phyloP scores from a whole-genome alignment of 2,329 filamentous ascomycete species.

The Fusarium poae region DNA sequence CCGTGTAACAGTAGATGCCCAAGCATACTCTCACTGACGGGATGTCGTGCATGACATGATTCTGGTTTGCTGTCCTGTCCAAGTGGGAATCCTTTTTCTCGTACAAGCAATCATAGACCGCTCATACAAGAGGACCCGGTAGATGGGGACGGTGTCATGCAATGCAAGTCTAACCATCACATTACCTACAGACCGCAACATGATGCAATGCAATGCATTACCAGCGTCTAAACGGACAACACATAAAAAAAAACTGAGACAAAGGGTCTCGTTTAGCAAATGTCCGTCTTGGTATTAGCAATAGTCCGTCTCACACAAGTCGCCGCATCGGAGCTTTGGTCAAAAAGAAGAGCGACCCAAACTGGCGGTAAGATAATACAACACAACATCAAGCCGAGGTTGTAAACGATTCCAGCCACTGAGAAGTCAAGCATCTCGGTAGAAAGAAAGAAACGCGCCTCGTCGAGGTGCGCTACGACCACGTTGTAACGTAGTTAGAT shows the following conservation, averaged over 20 bases:
- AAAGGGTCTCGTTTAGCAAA: slow-evolving; percentile 9
- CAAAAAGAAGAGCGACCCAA: slow-evolving; percentile 36
- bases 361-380: slow-evolving; percentile 36
- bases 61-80: slow-evolving; percentile 13
- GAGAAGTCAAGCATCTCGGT: not conserved
- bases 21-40: slow-evolving; percentile 41
- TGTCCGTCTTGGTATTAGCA: slow-evolving; percentile 13
- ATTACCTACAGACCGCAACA: not conserved
- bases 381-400: slow-evolving; percentile 14
- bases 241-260: slow-evolving; percentile 8
- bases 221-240: slow-evolving; percentile 19
- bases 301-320: slow-evolving; percentile 19
- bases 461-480: not conserved
- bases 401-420: slow-evolving; percentile 4
- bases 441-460: not conserved
- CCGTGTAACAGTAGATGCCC: slow-evolving; percentile 38
- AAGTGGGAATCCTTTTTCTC: slow-evolving; percentile 10
- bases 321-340: slow-evolving; percentile 14
- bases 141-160: slow-evolving; percentile 15
- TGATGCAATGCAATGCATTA: slow-evolving; percentile 4
- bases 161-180: slow-evolving; percentile 1
- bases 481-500: slow-evolving; percentile 1
- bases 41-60: slow-evolving; percentile 44
- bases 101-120: slow-evolving; percentile 17
- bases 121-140: slow-evolving; percentile 22